Base-by-base conservation (phyloP, 2,329 filamentous ascomycete genomes). In the Aspergillus pseudonomiae region DNA sequence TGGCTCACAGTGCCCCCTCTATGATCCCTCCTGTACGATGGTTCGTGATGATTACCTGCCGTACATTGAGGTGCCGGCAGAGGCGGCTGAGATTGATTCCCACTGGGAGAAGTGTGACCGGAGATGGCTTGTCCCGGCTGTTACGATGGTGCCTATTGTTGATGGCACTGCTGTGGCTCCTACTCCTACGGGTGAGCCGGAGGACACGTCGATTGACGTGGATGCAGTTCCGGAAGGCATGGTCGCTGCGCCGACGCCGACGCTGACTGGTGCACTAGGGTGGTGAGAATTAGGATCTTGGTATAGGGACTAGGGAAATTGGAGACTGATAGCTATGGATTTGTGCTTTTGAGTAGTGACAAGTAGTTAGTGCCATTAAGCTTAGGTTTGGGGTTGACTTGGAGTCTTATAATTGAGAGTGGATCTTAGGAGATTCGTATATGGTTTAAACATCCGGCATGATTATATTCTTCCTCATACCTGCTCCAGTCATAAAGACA, bases 61-160 rank as follows among this genome's bases (percentile, higher is more conserved):
- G 1, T 67, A 59, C 55, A 54, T 72, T 14, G 30, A 64, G 28
- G 48, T 72, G 10, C 70, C 68, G 5, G 63, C 69, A 39, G 69
- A 61, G 2, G 68, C 66, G 11, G 54, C 61, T 0, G 43, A 57
- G 14, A 66, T 71, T 48, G 70, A 72, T 61, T 19, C 61, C 2
- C 28, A 50, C 4, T 72, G 69, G 70, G 60, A 61, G 5, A 57
- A 21, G 2, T 72, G 70, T 50, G 54, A 70, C 54, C 56, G 55
- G 3, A 58, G 61, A 19, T 72, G 70, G 70, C 68, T 69, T 59
- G 68, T 72, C n/a, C 70, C 70, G 24, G 61, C 65, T 19, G 70
- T 71, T 6, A 70, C 65, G 0, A 36, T 70, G 65, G 68, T 70
- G 34, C 63, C 66, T 11, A 56, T 68, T 39, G 43, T 39, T 11